Evolutionary conservation across 2,329 filamentous ascomycete genomes (phyloP).

Genomic region (Colletotrichum cordylinicola): DNA sequence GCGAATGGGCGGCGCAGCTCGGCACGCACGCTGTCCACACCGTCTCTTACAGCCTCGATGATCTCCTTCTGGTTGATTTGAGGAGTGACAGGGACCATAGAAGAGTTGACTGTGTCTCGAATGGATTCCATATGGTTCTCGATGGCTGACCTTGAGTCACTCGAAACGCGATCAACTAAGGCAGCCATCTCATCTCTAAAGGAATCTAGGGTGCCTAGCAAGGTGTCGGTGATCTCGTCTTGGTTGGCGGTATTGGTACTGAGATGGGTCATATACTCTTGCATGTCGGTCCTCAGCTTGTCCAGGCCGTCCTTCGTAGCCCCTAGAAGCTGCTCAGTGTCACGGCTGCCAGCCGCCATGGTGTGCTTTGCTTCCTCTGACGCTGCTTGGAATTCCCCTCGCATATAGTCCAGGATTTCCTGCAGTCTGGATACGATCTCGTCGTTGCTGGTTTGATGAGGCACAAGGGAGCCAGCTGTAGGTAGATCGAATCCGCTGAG

Average conservation of each 20-base stretch:
- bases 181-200: slow-evolving; percentile 72
- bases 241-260: slow-evolving; percentile 69
- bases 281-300: slow-evolving; percentile 79
- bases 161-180: slow-evolving; percentile 56
- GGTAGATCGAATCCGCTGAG: slow-evolving; percentile 57
- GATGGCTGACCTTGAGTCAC: slow-evolving; percentile 70
- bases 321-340: slow-evolving; percentile 88
- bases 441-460: slow-evolving; percentile 46
- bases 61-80: slow-evolving; percentile 67
- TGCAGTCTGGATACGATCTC: slow-evolving; percentile 63
- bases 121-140: slow-evolving; percentile 84
- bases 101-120: slow-evolving; percentile 76
- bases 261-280: slow-evolving; percentile 78
- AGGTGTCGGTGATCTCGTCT: slow-evolving; percentile 77
- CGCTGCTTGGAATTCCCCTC: slow-evolving; percentile 62
- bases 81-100: slow-evolving; percentile 65
- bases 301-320: slow-evolving; percentile 89
- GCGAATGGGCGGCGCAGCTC: slow-evolving; percentile 73
- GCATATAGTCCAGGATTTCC: slow-evolving; percentile 69
- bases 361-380: slow-evolving; percentile 77
- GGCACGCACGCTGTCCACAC: slow-evolving; percentile 75
- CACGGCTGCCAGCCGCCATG: slow-evolving; percentile 76
- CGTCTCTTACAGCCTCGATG: slow-evolving; percentile 72
- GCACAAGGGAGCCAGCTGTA: slow-evolving; percentile 43
- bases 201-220: slow-evolving; percentile 69